These are phyloP conservation scores for Bauhinia variegata DNA, from an alignment of 306 rosid species.

Conservation along the genomic window DNA sequence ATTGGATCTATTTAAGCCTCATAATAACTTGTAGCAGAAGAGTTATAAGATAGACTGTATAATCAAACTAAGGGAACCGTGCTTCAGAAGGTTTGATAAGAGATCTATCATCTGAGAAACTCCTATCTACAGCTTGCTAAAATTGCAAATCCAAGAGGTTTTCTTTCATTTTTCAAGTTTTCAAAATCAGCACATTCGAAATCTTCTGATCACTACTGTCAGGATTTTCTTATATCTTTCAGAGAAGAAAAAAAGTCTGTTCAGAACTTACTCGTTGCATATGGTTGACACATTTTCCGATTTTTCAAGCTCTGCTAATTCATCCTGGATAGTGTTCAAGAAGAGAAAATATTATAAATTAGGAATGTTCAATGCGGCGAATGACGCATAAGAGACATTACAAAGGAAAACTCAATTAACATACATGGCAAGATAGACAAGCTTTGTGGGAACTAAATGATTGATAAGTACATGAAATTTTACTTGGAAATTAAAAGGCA, in stretches of 20 bases:
- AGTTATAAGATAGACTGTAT: slow-evolving; percentile 13
- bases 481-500: slow-evolving; percentile 16
- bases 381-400: slow-evolving; percentile 9
- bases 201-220: background rate
- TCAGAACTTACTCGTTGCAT: slow-evolving; percentile 65
- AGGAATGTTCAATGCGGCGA: slow-evolving; percentile 25
- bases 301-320: slow-evolving; percentile 67
- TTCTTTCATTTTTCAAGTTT: background rate
- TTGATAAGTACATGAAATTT: background rate
- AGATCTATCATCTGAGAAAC: slow-evolving; percentile 17
- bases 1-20: slow-evolving; percentile 27
- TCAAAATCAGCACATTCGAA: background rate
- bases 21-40: slow-evolving; percentile 4
- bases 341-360: slow-evolving; percentile 23
- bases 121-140: background rate
- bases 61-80: slow-evolving; percentile 1
- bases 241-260: slow-evolving; percentile 19
- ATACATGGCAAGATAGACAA: slow-evolving; percentile 4
- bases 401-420: slow-evolving; percentile 13
- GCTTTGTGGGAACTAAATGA: slow-evolving; percentile 1
- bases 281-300: slow-evolving; percentile 67
- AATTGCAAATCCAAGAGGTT: slow-evolving; percentile 15
- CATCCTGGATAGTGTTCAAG: slow-evolving; percentile 56
- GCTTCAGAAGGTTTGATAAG: background rate
- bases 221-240: background rate